These are phyloP conservation scores for Tephrocybe sp. DNA, from an alignment of 768 basidiomycete genomes.

Conservation along the genomic window DNA sequence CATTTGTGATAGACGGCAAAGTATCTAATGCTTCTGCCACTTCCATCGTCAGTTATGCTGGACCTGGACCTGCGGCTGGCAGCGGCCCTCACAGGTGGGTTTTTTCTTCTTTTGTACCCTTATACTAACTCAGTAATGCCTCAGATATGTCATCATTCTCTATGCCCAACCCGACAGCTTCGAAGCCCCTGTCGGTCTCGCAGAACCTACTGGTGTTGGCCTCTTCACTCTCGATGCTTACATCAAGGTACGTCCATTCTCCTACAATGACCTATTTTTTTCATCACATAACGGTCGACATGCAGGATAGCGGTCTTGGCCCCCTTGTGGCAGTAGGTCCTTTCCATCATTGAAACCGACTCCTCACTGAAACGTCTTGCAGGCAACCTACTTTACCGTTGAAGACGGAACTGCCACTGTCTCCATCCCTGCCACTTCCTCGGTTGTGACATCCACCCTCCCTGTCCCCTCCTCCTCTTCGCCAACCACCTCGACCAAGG, in stretches of 20 bases:
- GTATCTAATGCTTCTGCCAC: slow-evolving; percentile 44
- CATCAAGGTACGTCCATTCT: slow-evolving; percentile 38
- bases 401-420: slow-evolving; percentile 61
- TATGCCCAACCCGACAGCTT: slow-evolving; percentile 65
- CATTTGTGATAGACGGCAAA: slow-evolving; percentile 24
- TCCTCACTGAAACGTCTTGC: slow-evolving; percentile 6
- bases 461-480: slow-evolving; percentile 11
- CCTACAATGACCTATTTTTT: not conserved
- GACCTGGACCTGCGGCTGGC: slow-evolving; percentile 66
- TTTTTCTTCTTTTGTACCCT: not conserved
- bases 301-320: slow-evolving; percentile 55
- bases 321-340: slow-evolving; percentile 52
- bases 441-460: slow-evolving; percentile 65
- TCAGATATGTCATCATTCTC: slow-evolving; percentile 66
- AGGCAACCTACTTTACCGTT: slow-evolving; percentile 74
- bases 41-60: slow-evolving; percentile 63
- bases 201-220: slow-evolving; percentile 47
- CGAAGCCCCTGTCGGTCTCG: slow-evolving; percentile 55
- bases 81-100: slow-evolving; percentile 71
- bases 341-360: not conserved
- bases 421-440: slow-evolving; percentile 55
- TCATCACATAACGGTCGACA: not conserved
- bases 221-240: slow-evolving; percentile 58
- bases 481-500: slow-evolving; percentile 11
- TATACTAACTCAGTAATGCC: not conserved